Evolutionary conservation across 495 filamentous ascomycete species (phyloP).

Genomic region (Glarea lozoyensis): DNA sequence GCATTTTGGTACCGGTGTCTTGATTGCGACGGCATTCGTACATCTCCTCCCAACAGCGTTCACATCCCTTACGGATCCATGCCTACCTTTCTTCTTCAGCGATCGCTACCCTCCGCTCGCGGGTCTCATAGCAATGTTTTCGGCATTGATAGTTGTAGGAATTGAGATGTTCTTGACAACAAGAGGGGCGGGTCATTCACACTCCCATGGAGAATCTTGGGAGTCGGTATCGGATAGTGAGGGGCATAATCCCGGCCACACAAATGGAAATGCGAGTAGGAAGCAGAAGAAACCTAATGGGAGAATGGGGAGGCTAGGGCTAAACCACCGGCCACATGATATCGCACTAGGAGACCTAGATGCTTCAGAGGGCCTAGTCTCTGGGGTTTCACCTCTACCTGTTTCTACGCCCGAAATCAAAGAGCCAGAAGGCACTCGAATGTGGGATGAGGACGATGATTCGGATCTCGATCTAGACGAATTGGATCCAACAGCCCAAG

Average conservation of each 20-base stretch:
- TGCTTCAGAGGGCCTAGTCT: constrained; percentile 35
- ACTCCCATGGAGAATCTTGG: constrained; percentile 31
- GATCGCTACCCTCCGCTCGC: constrained; percentile 65
- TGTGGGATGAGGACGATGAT: constrained; percentile 32
- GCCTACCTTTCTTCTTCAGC: constrained; percentile 68
- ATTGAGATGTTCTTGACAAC: constrained; percentile 70
- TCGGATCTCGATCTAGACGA: constrained; percentile 45
- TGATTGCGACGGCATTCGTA: constrained; percentile 86
- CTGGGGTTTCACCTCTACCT: constrained; percentile 38
- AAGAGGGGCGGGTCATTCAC: constrained; percentile 43
- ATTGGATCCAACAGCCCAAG: constrained; percentile 29
- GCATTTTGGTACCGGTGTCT: constrained; percentile 79
- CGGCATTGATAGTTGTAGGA: constrained; percentile 63
- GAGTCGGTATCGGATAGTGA: constrained; percentile 17
- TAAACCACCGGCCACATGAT: constrained; percentile 27
- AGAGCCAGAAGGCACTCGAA: constrained; percentile 4
- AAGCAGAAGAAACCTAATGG: constrained; percentile 8
- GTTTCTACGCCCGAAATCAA: constrained; percentile 24
- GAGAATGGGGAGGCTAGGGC: constrained; percentile 17
- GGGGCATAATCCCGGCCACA: constrained; percentile 2
- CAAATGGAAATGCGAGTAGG: constrained; percentile 8
- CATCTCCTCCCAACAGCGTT: constrained; percentile 80
- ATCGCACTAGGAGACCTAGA: constrained; percentile 35
- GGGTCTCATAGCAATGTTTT: constrained; percentile 68
- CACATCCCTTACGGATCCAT: constrained; percentile 68